Conservation (phyloP, 2,329 filamentous ascomycete species). For the Aspergillus sp. region DNA sequence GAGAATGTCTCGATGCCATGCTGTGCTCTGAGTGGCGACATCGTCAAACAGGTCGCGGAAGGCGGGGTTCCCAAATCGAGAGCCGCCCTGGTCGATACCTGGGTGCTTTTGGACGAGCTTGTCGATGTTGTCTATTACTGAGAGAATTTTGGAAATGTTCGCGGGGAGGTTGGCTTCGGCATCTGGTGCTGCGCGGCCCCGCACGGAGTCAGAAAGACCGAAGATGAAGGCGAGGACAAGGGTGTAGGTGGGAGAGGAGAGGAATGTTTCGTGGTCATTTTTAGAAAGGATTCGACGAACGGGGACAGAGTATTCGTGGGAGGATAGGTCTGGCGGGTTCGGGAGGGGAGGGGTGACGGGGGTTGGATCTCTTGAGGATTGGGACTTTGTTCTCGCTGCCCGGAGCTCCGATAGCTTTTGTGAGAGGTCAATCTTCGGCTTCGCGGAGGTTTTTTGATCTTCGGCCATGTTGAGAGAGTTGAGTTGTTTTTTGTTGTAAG, state of each 20-base stretch:
- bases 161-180: conserved; percentile 42
- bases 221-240: conserved; percentile 85
- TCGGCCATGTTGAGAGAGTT: conserved; percentile 25
- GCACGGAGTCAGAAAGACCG: conserved; percentile 76
- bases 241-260: conserved; percentile 70
- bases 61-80: conserved; percentile 89
- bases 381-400: conserved; percentile 36
- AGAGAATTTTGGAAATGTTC: conserved; percentile 63
- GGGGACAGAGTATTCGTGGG: conserved; percentile 65
- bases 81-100: conserved; percentile 81
- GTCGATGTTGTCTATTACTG: conserved; percentile 69
- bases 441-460: conserved; percentile 17
- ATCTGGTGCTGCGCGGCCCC: conserved; percentile 43
- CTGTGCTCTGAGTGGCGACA: conserved; percentile 38
- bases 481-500: background rate
- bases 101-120: conserved; percentile 68
- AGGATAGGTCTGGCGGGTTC: conserved; percentile 61
- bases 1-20: conserved; percentile 44
- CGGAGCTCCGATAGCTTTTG: conserved; percentile 41
- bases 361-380: conserved; percentile 52
- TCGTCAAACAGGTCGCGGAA: conserved; percentile 76
- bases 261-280: conserved; percentile 78
- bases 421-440: conserved; percentile 37
- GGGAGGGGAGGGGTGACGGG: conserved; percentile 76
- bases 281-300: conserved; percentile 77